phyloP scores from a whole-genome alignment of 1,284 basidiomycete species.

The Apiotrichum porosum region DNA sequence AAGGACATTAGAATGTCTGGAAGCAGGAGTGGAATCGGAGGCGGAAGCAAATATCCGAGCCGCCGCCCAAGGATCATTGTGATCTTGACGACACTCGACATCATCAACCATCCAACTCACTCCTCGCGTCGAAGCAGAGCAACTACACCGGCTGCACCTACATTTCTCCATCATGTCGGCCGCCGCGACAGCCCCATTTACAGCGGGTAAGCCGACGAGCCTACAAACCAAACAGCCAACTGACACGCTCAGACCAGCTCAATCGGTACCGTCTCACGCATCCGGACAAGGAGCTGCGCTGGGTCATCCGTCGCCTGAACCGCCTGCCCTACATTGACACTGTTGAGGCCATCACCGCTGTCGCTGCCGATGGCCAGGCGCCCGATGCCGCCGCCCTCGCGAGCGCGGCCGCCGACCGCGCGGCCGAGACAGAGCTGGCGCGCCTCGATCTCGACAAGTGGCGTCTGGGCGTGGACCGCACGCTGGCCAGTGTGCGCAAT shows the following conservation, averaged over 20 bases:
- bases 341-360: background rate
- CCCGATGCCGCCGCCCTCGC: background rate
- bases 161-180: no score
- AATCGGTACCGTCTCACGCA: constrained; percentile 42
- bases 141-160: no score
- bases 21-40: background rate
- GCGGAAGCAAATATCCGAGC: constrained; percentile 9
- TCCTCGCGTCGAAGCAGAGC: no score
- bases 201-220: constrained; percentile 5
- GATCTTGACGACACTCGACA: no score
- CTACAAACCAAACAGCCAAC: no score
- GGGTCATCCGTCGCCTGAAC: constrained; percentile 33
- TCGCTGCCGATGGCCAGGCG: background rate
- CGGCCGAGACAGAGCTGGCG: constrained; percentile 26
- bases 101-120: background rate
- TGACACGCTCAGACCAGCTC: constrained; percentile 29
- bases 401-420: background rate
- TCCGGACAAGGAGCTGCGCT: constrained; percentile 35
- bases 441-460: constrained; percentile 37
- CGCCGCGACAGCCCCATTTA: no score
- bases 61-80: background rate
- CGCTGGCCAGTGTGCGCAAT: constrained; percentile 29
- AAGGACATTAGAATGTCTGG: no score
- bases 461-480: constrained; percentile 30
- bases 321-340: constrained; percentile 17